A percentile compares a stretch with the other conserved stretches of the same genome.
Conservation (phyloP, 768 basidiomycete species). For the Boletus subparvulus region DNA sequence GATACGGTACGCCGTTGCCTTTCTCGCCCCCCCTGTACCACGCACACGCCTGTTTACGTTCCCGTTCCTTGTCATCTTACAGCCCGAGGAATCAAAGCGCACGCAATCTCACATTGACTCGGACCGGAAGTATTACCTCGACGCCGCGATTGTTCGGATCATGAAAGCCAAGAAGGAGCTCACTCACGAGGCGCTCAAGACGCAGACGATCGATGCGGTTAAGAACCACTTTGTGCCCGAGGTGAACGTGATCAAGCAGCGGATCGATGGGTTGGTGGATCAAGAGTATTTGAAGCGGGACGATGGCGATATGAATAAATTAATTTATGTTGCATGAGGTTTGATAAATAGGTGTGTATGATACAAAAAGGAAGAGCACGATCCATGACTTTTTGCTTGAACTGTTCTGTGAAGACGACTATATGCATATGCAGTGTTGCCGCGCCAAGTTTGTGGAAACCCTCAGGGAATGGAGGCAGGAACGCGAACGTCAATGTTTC, state of each 20-base stretch:
- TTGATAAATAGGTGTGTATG: background rate
- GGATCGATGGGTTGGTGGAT: slow-evolving; percentile 81
- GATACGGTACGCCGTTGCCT: slow-evolving; percentile 64
- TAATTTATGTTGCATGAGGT: slow-evolving; percentile 73
- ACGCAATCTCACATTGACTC: slow-evolving; percentile 84
- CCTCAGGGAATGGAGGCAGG: background rate
- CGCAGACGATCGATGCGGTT: slow-evolving; percentile 82
- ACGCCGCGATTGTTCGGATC: slow-evolving; percentile 94
- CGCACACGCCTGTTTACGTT: background rate
- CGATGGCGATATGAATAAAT: slow-evolving; percentile 65
- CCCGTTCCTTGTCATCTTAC: background rate
- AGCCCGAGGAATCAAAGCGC: slow-evolving; percentile 84
- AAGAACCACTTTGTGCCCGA: slow-evolving; percentile 85
- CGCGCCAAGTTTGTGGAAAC: background rate
- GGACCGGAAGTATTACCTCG: slow-evolving; percentile 81
- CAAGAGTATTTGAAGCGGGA: slow-evolving; percentile 82
- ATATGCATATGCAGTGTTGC: background rate
- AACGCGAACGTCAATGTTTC: background rate
- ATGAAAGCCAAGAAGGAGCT: slow-evolving; percentile 94
- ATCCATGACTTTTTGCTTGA: background rate
- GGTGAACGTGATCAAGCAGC: slow-evolving; percentile 80
- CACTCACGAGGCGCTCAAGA: slow-evolving; percentile 73
- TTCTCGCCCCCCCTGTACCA: background rate
- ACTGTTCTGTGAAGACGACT: background rate
- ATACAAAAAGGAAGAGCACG: background rate